These are phyloP conservation scores for Lithohypha guttulata DNA, from an alignment of 2,329 filamentous ascomycete species.

Conservation along the genomic window DNA sequence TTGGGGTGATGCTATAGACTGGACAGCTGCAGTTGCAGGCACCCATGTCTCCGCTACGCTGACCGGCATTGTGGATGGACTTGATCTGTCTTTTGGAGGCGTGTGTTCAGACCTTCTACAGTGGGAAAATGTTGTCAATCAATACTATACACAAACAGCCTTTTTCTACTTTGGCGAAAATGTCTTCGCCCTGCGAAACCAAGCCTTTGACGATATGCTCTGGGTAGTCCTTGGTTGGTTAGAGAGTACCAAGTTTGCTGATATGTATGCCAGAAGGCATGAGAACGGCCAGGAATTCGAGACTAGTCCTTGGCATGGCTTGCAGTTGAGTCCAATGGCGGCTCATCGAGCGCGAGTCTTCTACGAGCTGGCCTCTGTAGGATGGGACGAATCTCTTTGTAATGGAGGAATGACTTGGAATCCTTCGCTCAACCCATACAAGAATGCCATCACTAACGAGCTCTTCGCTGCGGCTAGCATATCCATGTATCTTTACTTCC, in stretches of 20 bases:
- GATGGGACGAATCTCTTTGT: slow-evolving; percentile 76
- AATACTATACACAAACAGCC: slow-evolving; percentile 65
- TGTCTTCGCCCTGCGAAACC: slow-evolving; percentile 57
- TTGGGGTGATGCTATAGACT: slow-evolving; percentile 82
- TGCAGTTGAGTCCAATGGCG: slow-evolving; percentile 63
- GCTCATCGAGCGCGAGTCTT: slow-evolving; percentile 75
- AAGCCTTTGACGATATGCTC: slow-evolving; percentile 88
- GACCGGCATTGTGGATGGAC: slow-evolving; percentile 52
- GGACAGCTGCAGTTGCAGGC: slow-evolving; percentile 77
- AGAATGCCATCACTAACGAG: slow-evolving; percentile 93
- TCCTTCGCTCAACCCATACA: slow-evolving; percentile 68
- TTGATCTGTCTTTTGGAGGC: slow-evolving; percentile 30
- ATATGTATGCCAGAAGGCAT: slow-evolving; percentile 47
- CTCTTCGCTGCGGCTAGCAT: slow-evolving; percentile 76
- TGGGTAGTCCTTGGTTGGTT: slow-evolving; percentile 94
- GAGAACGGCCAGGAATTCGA: slow-evolving; percentile 14
- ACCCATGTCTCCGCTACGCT: slow-evolving; percentile 68
- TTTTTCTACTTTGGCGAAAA: slow-evolving; percentile 84
- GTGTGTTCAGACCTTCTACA: slow-evolving; percentile 33
- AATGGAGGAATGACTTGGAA: slow-evolving; percentile 88
- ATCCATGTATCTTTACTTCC: slow-evolving; percentile 81
- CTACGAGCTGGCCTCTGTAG: slow-evolving; percentile 65
- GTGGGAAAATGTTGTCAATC: slow-evolving; percentile 69
- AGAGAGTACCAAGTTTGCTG: slow-evolving; percentile 66
- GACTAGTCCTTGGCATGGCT: slow-evolving; percentile 57